Percentiles rank a stretch among this genome's conserved stretches.
Conservation (phyloP, 208 protist genomes). For the Crithidia fasciculata region DNA sequence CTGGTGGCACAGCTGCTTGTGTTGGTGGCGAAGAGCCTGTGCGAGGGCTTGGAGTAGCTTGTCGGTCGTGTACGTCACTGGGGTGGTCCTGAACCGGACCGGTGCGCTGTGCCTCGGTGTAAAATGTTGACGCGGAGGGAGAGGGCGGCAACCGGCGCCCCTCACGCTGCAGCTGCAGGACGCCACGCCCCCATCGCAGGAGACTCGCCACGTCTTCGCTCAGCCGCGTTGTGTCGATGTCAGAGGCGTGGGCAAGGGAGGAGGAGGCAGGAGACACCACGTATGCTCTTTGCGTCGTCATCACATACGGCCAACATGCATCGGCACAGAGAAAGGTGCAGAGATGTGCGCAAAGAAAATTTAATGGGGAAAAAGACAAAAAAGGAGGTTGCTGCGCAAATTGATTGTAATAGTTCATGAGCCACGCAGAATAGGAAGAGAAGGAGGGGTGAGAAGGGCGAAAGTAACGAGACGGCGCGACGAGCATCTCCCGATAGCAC, state of each 20-base stretch:
- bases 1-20: not conserved
- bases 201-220: slow-evolving; percentile 31
- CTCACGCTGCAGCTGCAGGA: slow-evolving; percentile 19
- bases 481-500: too few relatives aligned
- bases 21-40: too few relatives aligned
- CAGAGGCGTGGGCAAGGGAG: not conserved
- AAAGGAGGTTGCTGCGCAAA: too few relatives aligned
- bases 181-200: slow-evolving; percentile 16
- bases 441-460: too few relatives aligned
- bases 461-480: too few relatives aligned
- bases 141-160: slow-evolving; percentile 15
- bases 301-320: too few relatives aligned
- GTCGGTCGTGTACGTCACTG: not conserved
- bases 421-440: too few relatives aligned
- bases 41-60: too few relatives aligned
- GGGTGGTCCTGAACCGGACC: not conserved
- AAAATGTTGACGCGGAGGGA: not conserved
- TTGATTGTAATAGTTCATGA: too few relatives aligned
- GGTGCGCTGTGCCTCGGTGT: not conserved
- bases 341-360: too few relatives aligned
- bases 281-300: not conserved
- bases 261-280: not conserved
- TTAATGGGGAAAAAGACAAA: slow-evolving; percentile 1
- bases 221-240: not conserved
- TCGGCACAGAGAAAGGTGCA: too few relatives aligned